Conservation (phyloP, 2,329 filamentous ascomycete genomes). For the Colletotrichum liriopes region DNA sequence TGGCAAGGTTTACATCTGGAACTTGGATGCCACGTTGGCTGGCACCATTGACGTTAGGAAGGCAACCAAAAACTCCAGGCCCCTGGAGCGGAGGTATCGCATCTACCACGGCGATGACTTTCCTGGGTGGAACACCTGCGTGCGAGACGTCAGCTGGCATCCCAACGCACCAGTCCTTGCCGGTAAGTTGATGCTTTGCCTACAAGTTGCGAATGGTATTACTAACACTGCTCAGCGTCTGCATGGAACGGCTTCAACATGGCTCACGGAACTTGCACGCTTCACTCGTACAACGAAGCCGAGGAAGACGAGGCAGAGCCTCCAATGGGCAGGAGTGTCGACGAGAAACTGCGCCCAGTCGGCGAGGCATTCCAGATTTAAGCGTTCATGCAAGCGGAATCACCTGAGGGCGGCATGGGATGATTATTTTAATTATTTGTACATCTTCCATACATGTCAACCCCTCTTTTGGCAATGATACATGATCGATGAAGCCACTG, state of each 20-base stretch:
- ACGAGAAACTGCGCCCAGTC: constrained; percentile 68
- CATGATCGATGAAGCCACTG: constrained; percentile 40
- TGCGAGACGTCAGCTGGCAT: constrained; percentile 93
- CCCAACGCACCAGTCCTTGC: constrained; percentile 86
- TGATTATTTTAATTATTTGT: constrained; percentile 42
- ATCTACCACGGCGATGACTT: constrained; percentile 72
- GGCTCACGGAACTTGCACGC: constrained; percentile 80
- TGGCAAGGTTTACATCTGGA: constrained; percentile 92
- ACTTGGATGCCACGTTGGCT: constrained; percentile 89
- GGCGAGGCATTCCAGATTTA: constrained; percentile 21
- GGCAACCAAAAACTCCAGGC: constrained; percentile 76
- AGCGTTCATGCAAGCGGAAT: background rate
- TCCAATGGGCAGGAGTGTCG: constrained; percentile 72
- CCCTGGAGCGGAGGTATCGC: constrained; percentile 68
- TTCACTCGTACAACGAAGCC: constrained; percentile 84
- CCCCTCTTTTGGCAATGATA: constrained; percentile 43
- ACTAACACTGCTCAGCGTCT: constrained; percentile 70
- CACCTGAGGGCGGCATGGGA: constrained; percentile 21
- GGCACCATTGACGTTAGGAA: constrained; percentile 83
- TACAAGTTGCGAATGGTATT: background rate
- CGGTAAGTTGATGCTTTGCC: constrained; percentile 58
- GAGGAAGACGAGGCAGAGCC: constrained; percentile 76
- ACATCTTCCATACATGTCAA: constrained; percentile 37
- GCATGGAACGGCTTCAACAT: constrained; percentile 86
- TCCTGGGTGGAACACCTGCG: constrained; percentile 80